Conservation (phyloP, 345 rosid species). For the Eucalyptus regnans region DNA sequence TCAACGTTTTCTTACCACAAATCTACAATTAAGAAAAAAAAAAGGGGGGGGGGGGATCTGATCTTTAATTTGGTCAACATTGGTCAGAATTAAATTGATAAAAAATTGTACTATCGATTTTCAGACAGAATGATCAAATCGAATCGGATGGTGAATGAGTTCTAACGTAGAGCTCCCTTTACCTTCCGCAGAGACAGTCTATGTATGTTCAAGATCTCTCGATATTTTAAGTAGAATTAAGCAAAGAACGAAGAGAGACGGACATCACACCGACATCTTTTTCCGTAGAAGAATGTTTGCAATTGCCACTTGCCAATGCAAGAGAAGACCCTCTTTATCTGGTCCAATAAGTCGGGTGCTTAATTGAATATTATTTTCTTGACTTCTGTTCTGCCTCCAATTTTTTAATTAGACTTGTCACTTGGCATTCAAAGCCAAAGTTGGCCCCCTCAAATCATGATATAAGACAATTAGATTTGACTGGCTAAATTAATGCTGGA, state of each 20-base stretch:
- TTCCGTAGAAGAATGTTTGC: background rate
- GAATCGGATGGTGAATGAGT: too few species aligned
- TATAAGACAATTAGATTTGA: too few species aligned
- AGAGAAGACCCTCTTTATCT: background rate
- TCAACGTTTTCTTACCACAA: background rate
- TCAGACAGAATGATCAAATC: too few species aligned
- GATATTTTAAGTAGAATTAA: background rate
- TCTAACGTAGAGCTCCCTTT: background rate
- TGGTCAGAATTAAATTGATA: too few species aligned
- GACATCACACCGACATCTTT: background rate
- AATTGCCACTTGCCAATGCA: background rate
- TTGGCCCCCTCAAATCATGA: too few species aligned
- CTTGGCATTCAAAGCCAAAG: too few species aligned
- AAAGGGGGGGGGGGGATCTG: too few species aligned
- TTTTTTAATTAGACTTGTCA: background rate
- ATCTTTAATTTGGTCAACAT: too few species aligned
- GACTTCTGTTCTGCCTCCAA: background rate
- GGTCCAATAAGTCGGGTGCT: background rate
- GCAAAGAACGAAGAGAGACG: background rate
- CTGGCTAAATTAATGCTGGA: too few species aligned
- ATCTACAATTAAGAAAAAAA: background rate
- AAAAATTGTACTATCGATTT: too few species aligned
- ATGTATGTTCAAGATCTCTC: background rate
- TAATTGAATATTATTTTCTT: background rate
- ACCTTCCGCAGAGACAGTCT: background rate